These are phyloP conservation scores for Mycena haematopus DNA, from an alignment of 768 basidiomycete genomes.

Conservation along the genomic window DNA sequence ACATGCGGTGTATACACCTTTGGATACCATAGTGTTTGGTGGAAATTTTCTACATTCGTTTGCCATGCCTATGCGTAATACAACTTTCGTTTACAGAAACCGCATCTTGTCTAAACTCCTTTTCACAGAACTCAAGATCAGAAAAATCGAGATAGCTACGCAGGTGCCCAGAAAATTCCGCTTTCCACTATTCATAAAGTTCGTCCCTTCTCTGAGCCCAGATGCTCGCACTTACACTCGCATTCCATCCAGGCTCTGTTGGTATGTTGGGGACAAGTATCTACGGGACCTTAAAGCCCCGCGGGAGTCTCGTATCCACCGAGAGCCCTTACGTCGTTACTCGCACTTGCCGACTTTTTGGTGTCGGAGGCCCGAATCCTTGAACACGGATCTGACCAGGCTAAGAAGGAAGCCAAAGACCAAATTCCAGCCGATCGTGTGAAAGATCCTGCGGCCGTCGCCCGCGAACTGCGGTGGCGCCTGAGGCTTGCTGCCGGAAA, in stretches of 20 bases:
- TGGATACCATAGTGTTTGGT: slow-evolving; percentile 93
- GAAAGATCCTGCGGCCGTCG: slow-evolving; percentile 81
- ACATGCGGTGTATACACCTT: slow-evolving; percentile 95
- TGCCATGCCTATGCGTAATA: slow-evolving; percentile 83
- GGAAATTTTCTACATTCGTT: slow-evolving; percentile 98
- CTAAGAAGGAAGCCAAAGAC: slow-evolving; percentile 80
- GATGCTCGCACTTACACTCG: slow-evolving; percentile 21
- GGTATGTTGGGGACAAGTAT: slow-evolving; percentile 89
- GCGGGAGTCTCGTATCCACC: slow-evolving; percentile 40
- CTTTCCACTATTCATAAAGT: slow-evolving; percentile 85
- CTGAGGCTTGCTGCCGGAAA: slow-evolving; percentile 65
- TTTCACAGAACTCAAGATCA: slow-evolving; percentile 77
- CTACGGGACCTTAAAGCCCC: slow-evolving; percentile 71
- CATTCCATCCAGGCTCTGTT: slow-evolving; percentile 67
- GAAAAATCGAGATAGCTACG: slow-evolving; percentile 91
- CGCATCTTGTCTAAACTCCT: background rate
- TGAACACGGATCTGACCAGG: slow-evolving; percentile 72
- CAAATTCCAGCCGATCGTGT: slow-evolving; percentile 82
- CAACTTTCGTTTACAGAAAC: slow-evolving; percentile 14
- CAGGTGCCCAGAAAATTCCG: slow-evolving; percentile 93
- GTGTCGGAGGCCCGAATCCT: slow-evolving; percentile 76
- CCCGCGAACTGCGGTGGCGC: slow-evolving; percentile 88
- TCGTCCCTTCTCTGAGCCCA: slow-evolving; percentile 33
- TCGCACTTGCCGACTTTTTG: slow-evolving; percentile 77
- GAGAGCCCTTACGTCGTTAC: slow-evolving; percentile 75